Conservation (phyloP, 2,329 filamentous ascomycete genomes). For the Claviceps lovelessii region DNA sequence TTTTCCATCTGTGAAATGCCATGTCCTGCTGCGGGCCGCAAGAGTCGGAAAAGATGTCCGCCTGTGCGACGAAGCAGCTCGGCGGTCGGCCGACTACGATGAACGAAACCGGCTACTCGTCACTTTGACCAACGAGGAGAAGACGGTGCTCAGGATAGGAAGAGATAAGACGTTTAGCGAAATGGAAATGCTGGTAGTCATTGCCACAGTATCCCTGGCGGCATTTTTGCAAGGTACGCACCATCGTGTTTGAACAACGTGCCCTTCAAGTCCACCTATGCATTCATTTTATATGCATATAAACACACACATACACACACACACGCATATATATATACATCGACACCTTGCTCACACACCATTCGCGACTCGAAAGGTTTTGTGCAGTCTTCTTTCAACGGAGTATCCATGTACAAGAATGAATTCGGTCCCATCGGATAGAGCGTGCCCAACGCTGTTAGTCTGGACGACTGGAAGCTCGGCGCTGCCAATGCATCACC, state of each 20-base stretch:
- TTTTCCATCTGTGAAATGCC: slow-evolving; percentile 16
- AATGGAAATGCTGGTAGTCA: slow-evolving; percentile 24
- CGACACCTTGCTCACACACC: neutral
- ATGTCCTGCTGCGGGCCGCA: slow-evolving; percentile 23
- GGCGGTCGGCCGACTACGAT: slow-evolving; percentile 9
- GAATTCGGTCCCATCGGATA: slow-evolving; percentile 10
- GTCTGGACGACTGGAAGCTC: slow-evolving; percentile 22
- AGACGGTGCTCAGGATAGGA: slow-evolving; percentile 22
- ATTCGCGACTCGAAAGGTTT: slow-evolving; percentile 17
- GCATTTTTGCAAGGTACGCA: slow-evolving; percentile 24
- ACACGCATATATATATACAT: neutral
- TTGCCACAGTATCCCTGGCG: slow-evolving; percentile 28
- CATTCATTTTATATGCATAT: too few relatives aligned
- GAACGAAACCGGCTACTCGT: slow-evolving; percentile 16
- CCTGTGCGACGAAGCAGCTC: slow-evolving; percentile 24
- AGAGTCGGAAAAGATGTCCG: slow-evolving; percentile 26
- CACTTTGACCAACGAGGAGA: slow-evolving; percentile 21
- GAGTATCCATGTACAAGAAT: slow-evolving; percentile 20
- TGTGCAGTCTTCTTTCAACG: slow-evolving; percentile 30
- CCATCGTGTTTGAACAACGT: neutral
- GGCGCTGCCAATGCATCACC: slow-evolving; percentile 26
- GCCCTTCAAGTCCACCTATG: neutral
- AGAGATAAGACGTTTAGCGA: slow-evolving; percentile 25
- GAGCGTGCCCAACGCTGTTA: slow-evolving; percentile 1
- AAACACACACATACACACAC: too few relatives aligned